These are phyloP conservation scores for Cyberlindnera xylosilytica DNA, from an alignment of 805 yeast genomes.

Conservation along the genomic window DNA sequence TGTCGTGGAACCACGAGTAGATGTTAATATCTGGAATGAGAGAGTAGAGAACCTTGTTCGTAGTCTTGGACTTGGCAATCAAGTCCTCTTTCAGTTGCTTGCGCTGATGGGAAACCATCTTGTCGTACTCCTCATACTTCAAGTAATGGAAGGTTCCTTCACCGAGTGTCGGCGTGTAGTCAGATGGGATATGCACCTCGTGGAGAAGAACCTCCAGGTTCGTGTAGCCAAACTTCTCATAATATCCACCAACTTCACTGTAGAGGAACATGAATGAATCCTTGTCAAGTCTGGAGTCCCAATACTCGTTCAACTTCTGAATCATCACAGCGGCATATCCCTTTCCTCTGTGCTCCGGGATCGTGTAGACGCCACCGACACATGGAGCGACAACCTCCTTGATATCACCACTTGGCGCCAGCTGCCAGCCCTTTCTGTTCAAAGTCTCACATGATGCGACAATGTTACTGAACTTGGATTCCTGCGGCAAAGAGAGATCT, in stretches of 20 bases:
- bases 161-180: conserved; percentile 16
- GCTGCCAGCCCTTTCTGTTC: conserved; percentile 34
- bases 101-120: conserved; percentile 29
- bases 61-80: conserved; percentile 17
- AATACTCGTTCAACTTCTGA: conserved; percentile 30
- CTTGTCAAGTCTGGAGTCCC: conserved; percentile 32
- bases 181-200: conserved; percentile 18
- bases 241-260: conserved; percentile 72
- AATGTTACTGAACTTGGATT: conserved; percentile 25
- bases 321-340: conserved; percentile 57
- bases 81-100: conserved; percentile 22
- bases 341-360: conserved; percentile 43
- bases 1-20: conserved; percentile 41
- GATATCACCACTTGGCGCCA: conserved; percentile 26
- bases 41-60: conserved; percentile 26
- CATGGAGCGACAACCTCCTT: conserved; percentile 35
- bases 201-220: conserved; percentile 38
- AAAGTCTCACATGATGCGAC: conserved; percentile 41
- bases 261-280: conserved; percentile 47
- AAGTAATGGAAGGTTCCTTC: conserved; percentile 18
- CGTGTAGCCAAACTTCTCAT: conserved; percentile 60
- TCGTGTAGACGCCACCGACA: conserved; percentile 61
- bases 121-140: conserved; percentile 31
- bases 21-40: conserved; percentile 36
- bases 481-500: conserved; percentile 22